Percentiles rank a stretch among this genome's conserved stretches.
phyloP scores from a whole-genome alignment of 768 basidiomycete species.

The Boletus pseudopeckii region DNA sequence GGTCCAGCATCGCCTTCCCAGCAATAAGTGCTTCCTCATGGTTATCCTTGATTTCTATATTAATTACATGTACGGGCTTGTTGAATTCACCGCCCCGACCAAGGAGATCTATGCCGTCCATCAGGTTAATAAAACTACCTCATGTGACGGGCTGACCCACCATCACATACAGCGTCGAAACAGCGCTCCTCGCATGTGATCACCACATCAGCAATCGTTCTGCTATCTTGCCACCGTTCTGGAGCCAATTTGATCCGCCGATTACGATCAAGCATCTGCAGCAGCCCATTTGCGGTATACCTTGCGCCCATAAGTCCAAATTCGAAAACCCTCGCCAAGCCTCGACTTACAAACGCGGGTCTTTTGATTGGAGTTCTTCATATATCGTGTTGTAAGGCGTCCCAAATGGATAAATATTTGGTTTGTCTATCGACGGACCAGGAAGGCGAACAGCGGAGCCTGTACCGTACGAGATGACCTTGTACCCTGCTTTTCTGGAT shows the following conservation, averaged over 20 bases:
- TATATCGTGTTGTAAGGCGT: conserved; percentile 97
- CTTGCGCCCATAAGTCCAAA: conserved; percentile 38
- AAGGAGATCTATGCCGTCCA: conserved; percentile 62
- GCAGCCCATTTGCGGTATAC: conserved; percentile 88
- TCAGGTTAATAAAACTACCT: conserved; percentile 11
- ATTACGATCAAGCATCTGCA: conserved; percentile 97
- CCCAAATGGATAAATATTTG: conserved; percentile 95
- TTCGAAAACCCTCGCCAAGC: conserved; percentile 1
- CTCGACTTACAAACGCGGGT: conserved; percentile 69
- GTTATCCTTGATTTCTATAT: conserved; percentile 98
- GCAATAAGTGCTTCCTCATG: conserved; percentile 98
- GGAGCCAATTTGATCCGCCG: conserved; percentile 87
- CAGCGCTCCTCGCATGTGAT: conserved; percentile 99
- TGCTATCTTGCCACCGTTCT: conserved; percentile 95
- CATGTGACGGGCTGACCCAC: conserved; percentile 43
- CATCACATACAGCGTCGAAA: conserved; percentile 97
- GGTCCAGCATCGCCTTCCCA: conserved; percentile 89
- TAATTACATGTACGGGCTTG: conserved; percentile 92
- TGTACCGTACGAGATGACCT: conserved; percentile 92
- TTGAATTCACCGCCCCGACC: conserved; percentile 87
- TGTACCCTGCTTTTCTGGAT: conserved; percentile 81
- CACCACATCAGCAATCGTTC: conserved; percentile 87
- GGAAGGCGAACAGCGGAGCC: conserved; percentile 96
- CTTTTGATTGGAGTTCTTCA: conserved; percentile 82
- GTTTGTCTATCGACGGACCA: conserved; percentile 94